These are phyloP conservation scores for Tetrastigma voinierianum DNA, from an alignment of 164 flowering plant genomes.

Conservation along the genomic window DNA sequence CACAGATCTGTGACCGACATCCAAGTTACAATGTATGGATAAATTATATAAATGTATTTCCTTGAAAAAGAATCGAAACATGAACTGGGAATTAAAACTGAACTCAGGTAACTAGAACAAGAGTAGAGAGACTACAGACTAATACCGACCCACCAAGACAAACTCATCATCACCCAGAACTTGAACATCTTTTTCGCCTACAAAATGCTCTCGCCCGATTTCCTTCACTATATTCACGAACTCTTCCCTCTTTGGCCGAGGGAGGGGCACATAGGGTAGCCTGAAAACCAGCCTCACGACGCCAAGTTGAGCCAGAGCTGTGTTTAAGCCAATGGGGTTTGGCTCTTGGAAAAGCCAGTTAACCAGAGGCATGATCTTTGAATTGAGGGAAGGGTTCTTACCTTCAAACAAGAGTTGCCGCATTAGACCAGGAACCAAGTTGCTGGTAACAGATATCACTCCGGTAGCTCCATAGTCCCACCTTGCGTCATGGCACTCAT, in stretches of 20 bases:
- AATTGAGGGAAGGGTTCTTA: conserved; percentile 47
- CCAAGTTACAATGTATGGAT: no score
- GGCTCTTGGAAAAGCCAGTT: conserved; percentile 83
- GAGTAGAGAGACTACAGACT: neutral
- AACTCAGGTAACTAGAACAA: no score
- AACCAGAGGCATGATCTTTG: conserved; percentile 65
- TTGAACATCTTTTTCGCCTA: conserved; percentile 74
- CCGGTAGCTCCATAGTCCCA: conserved; percentile 81
- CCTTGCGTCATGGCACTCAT: conserved; percentile 82
- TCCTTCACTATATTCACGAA: conserved; percentile 73
- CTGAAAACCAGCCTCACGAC: conserved; percentile 86
- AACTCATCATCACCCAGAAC: conserved; percentile 82
- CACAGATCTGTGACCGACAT: no score
- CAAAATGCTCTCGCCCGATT: conserved; percentile 76
- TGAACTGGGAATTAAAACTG: neutral
- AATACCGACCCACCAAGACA: conserved; percentile 66
- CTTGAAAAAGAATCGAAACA: neutral
- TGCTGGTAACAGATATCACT: conserved; percentile 80
- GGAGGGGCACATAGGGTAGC: conserved; percentile 86
- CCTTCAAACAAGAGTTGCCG: conserved; percentile 64
- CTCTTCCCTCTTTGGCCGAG: conserved; percentile 59
- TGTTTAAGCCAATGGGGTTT: conserved; percentile 79
- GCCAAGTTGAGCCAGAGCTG: conserved; percentile 86
- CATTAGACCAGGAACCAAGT: conserved; percentile 78
- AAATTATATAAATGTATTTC: no score